Percentiles rank a stretch among this genome's conserved stretches.
Evolutionary conservation across 2,329 filamentous ascomycete genomes (phyloP).

Genomic region (Fusarium foetens): DNA sequence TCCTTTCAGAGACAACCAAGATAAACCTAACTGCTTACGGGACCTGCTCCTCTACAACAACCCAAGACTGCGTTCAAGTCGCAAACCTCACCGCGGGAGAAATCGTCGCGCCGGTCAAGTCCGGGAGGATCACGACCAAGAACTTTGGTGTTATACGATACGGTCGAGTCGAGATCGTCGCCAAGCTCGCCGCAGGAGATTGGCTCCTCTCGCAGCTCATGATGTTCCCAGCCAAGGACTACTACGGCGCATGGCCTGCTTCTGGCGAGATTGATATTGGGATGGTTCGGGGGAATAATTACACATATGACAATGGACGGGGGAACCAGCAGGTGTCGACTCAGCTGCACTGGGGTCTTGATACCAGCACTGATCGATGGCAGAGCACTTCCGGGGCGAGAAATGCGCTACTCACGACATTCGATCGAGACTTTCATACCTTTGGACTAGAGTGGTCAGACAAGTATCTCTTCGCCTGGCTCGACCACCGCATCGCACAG

Average conservation of each 20-base stretch:
- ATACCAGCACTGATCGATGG: neutral
- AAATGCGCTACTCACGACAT: neutral
- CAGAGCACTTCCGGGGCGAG: neutral
- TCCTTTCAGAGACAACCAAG: neutral
- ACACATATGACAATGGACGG: neutral
- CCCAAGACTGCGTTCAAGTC: neutral
- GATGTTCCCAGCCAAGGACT: neutral
- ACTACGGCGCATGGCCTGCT: conserved; percentile 60
- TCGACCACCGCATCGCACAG: neutral
- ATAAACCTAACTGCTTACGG: neutral
- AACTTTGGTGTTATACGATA: neutral
- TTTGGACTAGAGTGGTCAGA: conserved; percentile 57
- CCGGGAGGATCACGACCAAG: neutral
- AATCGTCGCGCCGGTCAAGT: neutral
- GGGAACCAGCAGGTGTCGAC: neutral
- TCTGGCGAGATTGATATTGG: conserved; percentile 64
- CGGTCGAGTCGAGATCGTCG: neutral
- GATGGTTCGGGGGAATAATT: conserved; percentile 59
- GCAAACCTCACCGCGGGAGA: neutral
- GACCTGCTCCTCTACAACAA: neutral
- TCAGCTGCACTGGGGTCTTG: neutral
- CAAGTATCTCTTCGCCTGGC: neutral
- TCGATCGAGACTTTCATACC: conserved; percentile 52
- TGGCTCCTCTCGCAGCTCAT: neutral
- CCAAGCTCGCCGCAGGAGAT: neutral